These are phyloP conservation scores for Cinnamomum micranthum DNA, from an alignment of 164 flowering plant species.

Conservation along the genomic window DNA sequence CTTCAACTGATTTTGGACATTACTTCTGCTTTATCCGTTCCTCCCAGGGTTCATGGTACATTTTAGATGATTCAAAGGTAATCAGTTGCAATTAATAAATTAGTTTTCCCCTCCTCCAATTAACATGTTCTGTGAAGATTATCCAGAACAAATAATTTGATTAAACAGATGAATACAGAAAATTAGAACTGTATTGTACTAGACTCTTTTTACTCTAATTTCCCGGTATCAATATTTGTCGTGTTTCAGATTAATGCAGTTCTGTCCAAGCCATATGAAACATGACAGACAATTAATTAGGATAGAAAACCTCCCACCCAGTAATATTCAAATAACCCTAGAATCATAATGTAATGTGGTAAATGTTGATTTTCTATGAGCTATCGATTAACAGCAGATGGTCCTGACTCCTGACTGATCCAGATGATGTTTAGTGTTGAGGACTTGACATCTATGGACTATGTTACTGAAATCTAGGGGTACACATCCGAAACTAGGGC, in stretches of 20 bases:
- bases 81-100: not conserved
- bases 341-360: too few relatives aligned
- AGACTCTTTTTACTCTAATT: too few relatives aligned
- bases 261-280: not conserved
- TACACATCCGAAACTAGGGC: too few relatives aligned
- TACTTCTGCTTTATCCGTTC: conserved; percentile 70
- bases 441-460: too few relatives aligned
- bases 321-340: not conserved
- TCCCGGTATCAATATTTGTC: not conserved
- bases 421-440: too few relatives aligned
- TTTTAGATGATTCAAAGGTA: conserved; percentile 81
- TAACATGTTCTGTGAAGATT: not conserved
- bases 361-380: too few relatives aligned
- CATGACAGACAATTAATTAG: not conserved
- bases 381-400: too few relatives aligned
- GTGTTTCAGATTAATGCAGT: not conserved
- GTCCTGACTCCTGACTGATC: too few relatives aligned
- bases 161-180: too few relatives aligned
- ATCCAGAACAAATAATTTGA: not conserved
- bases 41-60: conserved; percentile 63
- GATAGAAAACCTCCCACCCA: not conserved
- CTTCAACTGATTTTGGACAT: conserved; percentile 61
- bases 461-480: too few relatives aligned
- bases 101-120: not conserved
- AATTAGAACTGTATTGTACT: too few relatives aligned